phyloP scores from a whole-genome alignment of 2,329 filamentous ascomycete species.

The Botrytis sinoallii region DNA sequence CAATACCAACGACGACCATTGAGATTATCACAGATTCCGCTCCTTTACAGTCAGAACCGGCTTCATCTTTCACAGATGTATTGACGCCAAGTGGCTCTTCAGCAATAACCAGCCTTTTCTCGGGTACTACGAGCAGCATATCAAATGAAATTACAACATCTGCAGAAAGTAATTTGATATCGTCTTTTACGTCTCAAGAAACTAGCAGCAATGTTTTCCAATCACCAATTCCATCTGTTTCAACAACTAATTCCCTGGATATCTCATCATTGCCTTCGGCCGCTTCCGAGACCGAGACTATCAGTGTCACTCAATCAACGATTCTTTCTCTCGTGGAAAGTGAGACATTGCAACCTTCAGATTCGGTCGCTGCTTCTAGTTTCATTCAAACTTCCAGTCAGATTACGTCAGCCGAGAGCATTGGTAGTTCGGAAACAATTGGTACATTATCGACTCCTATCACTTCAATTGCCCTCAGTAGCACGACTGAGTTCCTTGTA shows the following conservation, averaged over 20 bases:
- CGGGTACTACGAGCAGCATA: background rate
- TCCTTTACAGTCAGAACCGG: background rate
- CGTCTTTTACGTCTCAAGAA: background rate
- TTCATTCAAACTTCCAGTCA: no score
- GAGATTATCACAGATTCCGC: background rate
- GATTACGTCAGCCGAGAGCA: no score
- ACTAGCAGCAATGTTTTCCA: background rate
- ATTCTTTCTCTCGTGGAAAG: background rate
- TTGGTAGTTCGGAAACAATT: no score
- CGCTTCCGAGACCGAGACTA: background rate
- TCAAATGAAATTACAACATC: background rate
- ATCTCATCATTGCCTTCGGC: background rate
- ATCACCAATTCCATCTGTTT: background rate
- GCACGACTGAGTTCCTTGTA: no score
- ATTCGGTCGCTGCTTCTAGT: background rate
- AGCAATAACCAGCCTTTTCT: background rate
- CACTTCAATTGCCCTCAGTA: no score
- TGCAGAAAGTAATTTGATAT: background rate
- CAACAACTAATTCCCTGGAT: background rate
- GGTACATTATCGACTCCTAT: no score
- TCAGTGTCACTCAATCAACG: background rate
- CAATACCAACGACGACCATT: background rate
- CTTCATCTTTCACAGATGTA: background rate
- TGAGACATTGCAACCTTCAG: background rate
- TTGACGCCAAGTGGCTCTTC: background rate